Evolutionary conservation across 2,329 filamentous ascomycete species (phyloP).

Genomic region (Calonectria crousiana): DNA sequence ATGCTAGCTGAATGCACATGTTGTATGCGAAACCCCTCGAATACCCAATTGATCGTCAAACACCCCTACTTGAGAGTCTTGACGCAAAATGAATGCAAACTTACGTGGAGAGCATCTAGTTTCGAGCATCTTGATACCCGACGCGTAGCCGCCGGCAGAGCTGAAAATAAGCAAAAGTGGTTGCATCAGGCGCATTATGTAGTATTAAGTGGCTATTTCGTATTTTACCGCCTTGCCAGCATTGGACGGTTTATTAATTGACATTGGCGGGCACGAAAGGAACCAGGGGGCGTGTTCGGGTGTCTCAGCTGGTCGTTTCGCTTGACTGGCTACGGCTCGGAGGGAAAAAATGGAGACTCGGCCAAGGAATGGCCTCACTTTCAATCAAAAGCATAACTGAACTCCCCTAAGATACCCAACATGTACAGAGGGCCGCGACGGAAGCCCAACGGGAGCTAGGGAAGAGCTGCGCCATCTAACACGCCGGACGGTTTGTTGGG

Average conservation of each 20-base stretch:
- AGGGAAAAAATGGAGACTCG: background rate
- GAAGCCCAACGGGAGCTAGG: background rate
- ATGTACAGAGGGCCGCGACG: background rate
- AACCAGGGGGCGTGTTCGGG: background rate
- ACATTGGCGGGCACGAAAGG: background rate
- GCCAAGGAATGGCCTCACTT: background rate
- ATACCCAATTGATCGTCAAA: background rate
- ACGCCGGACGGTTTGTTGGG: background rate
- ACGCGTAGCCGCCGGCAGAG: background rate
- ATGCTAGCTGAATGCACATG: background rate
- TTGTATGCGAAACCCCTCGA: background rate
- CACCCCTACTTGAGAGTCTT: background rate
- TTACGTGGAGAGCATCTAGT: background rate
- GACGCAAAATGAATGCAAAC: background rate
- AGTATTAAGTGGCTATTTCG: background rate
- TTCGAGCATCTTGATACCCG: background rate
- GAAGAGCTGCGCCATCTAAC: background rate
- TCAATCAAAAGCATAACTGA: background rate
- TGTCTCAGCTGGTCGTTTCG: background rate
- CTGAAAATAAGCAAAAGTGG: background rate
- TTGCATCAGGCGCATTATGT: background rate
- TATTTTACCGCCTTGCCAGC: background rate
- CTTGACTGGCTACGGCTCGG: background rate
- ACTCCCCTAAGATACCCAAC: background rate
- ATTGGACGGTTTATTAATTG: background rate